Evolutionary conservation across 148 eudicot genomes (phyloP).

Genomic region (Polygonum aviculare): DNA sequence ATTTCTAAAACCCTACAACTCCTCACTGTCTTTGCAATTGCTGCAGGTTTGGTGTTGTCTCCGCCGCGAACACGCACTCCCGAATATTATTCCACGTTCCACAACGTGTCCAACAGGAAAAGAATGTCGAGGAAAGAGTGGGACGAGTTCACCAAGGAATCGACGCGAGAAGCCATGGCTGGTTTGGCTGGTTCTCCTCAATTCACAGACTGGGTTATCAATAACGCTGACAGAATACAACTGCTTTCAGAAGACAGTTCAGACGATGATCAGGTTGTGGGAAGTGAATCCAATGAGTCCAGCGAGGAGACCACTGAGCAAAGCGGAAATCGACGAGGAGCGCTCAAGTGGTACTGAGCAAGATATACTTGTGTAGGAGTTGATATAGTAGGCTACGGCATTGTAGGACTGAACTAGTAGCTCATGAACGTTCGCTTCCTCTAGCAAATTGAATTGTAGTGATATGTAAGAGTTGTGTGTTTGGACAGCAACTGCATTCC

Average conservation of each 20-base stretch:
- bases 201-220: slow-evolving; percentile 13
- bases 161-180: slow-evolving; percentile 12
- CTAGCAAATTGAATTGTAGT: background rate
- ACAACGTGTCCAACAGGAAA: slow-evolving; percentile 3
- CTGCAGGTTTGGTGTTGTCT: background rate
- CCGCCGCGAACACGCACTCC: background rate
- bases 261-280: background rate
- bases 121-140: slow-evolving; percentile 13
- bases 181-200: background rate
- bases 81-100: slow-evolving; percentile 4
- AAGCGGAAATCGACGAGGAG: slow-evolving; percentile 6
- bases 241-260: background rate
- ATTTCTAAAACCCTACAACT: background rate
- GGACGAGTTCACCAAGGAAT: slow-evolving; percentile 10
- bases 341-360: background rate
- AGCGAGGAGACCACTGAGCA: slow-evolving; percentile 8
- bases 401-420: background rate
- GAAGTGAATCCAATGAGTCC: slow-evolving; percentile 9
- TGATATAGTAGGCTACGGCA: background rate
- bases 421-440: background rate
- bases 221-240: slow-evolving; percentile 12
- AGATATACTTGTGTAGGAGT: background rate
- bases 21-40: background rate
- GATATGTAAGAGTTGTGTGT: no score
- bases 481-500: no score